Evolutionary conservation across 2,329 filamentous ascomycete species (phyloP).

Genomic region (Malbranchea zuffiana): DNA sequence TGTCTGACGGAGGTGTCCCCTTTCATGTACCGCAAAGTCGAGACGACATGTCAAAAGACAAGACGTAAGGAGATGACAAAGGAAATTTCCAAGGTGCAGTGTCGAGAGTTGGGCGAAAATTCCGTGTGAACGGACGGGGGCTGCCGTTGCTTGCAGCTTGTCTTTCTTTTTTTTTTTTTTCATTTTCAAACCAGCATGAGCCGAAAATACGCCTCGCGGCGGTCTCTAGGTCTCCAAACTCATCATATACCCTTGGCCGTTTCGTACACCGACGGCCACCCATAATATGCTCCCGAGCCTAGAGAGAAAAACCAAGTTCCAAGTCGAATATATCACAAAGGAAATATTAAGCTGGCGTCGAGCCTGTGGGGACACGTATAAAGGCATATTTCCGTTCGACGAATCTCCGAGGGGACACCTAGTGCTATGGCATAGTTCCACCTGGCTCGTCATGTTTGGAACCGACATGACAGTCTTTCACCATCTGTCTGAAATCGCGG

Average conservation of each 20-base stretch:
- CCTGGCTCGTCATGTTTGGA: constrained; percentile 24
- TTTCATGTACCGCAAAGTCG: no score
- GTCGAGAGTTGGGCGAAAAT: constrained; percentile 14
- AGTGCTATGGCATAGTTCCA: constrained; percentile 12
- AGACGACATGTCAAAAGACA: no score
- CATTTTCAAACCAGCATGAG: constrained; percentile 6
- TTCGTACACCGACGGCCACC: constrained; percentile 1
- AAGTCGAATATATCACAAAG: constrained; percentile 11
- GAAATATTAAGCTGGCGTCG: constrained; percentile 13
- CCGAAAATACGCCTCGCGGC: constrained; percentile 10
- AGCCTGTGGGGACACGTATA: constrained; percentile 8
- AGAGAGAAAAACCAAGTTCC: background rate
- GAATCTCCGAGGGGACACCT: constrained; percentile 1
- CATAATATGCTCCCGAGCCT: constrained; percentile 7
- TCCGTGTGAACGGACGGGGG: constrained; percentile 12
- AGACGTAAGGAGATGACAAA: no score
- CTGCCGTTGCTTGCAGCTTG: constrained; percentile 1
- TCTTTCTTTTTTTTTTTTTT: background rate
- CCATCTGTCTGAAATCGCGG: constrained; percentile 82
- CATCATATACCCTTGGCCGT: background rate
- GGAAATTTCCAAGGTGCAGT: constrained; percentile 9
- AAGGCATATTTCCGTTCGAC: constrained; percentile 2
- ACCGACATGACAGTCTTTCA: constrained; percentile 54
- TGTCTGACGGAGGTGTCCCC: background rate
- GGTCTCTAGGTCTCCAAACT: constrained; percentile 10